Percentiles rank a stretch among this genome's conserved stretches.
These are phyloP conservation scores for Chimonanthus praecox DNA, from an alignment of 164 flowering plant species.

Conservation along the genomic window DNA sequence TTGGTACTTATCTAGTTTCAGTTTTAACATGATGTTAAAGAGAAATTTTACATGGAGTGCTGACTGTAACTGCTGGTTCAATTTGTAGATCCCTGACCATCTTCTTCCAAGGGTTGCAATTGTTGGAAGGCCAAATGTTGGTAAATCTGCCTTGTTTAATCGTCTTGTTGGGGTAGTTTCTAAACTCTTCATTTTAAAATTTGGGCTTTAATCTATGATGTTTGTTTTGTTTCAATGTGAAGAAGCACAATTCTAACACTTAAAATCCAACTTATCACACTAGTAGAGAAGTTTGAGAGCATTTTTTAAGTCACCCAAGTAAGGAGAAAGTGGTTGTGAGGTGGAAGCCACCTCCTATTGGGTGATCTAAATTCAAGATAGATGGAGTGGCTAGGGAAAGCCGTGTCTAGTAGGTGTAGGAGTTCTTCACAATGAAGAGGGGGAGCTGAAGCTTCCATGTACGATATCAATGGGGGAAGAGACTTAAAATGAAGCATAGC, in stretches of 20 bases:
- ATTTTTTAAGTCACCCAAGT: no score
- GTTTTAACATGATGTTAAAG: background rate
- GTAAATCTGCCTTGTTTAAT: conserved; percentile 96
- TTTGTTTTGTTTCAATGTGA: conserved; percentile 2
- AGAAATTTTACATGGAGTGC: background rate
- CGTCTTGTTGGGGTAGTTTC: conserved; percentile 88
- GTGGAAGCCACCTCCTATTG: no score
- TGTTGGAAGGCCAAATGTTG: conserved; percentile 99
- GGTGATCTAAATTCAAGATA: no score
- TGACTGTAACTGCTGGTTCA: conserved; percentile 10
- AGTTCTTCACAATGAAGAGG: no score
- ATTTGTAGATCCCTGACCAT: conserved; percentile 75
- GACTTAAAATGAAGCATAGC: no score
- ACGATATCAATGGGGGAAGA: no score
- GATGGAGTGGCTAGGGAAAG: no score
- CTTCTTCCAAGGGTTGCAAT: conserved; percentile 86
- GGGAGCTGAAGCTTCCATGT: no score
- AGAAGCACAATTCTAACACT: background rate
- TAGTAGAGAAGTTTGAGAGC: no score
- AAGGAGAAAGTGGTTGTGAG: no score
- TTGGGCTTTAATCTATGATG: background rate
- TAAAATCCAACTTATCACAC: background rate
- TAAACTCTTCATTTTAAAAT: conserved; percentile 1
- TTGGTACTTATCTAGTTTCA: background rate
- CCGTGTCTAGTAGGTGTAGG: no score